Conservation (phyloP, 495 filamentous ascomycete genomes). For the Daldinia bambusicola region DNA sequence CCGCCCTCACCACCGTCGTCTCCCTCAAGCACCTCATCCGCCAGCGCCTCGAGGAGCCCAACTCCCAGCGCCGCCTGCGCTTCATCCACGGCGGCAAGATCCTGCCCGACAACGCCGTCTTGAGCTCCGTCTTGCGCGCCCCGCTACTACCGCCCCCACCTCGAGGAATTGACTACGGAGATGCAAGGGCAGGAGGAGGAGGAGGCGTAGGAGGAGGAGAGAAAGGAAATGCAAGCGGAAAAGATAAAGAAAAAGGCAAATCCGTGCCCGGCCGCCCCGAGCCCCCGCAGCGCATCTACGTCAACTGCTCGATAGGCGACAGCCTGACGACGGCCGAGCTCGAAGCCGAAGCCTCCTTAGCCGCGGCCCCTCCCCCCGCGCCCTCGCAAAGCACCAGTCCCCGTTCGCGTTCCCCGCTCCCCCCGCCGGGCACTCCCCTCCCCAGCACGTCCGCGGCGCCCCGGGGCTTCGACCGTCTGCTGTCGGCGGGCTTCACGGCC, state of each 20-base stretch:
- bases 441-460: slow-evolving; percentile 69
- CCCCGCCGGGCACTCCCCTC: slow-evolving; percentile 29
- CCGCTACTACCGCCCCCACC: slow-evolving; percentile 61
- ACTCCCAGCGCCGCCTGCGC: slow-evolving; percentile 74
- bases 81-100: slow-evolving; percentile 90
- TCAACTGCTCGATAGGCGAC: slow-evolving; percentile 89
- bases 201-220: no score
- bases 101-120: slow-evolving; percentile 73
- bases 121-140: slow-evolving; percentile 72
- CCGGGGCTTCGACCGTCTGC: slow-evolving; percentile 88
- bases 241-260: slow-evolving; percentile 61
- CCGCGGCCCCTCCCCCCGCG: slow-evolving; percentile 51
- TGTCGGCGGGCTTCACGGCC: slow-evolving; percentile 79
- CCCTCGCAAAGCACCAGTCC: slow-evolving; percentile 1
- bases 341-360: slow-evolving; percentile 68
- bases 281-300: slow-evolving; percentile 67
- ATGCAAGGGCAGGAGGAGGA: slow-evolving; percentile 30
- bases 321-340: slow-evolving; percentile 75
- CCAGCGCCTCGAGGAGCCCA: slow-evolving; percentile 67
- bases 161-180: slow-evolving; percentile 33
- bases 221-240: slow-evolving; percentile 36
- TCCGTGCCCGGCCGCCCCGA: slow-evolving; percentile 49
- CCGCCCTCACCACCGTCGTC: slow-evolving; percentile 73
- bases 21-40: slow-evolving; percentile 86
- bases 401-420: slow-evolving; percentile 9